Base-by-base conservation (phyloP, 331 rosid species). In the Malus hybrid region DNA sequence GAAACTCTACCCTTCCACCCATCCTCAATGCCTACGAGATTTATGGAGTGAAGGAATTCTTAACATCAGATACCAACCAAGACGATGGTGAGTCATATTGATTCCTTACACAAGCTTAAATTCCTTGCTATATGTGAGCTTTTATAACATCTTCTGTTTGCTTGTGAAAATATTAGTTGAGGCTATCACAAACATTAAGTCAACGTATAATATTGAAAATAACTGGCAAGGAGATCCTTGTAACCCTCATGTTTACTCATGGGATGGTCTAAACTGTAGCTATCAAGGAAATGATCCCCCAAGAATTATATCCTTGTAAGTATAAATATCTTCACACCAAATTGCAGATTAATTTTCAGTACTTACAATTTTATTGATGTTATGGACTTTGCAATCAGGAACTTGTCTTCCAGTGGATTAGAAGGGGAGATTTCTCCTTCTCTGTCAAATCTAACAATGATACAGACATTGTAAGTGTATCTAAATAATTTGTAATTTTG, bases 151-250 rank as follows among this genome's bases (percentile, higher is more conserved):
- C 46, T 0, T 39, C 1, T 39, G 12, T 44, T 44, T 44, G 15
- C 50, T 44, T 44, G 0, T 44, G 50, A 44, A 44, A 44, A 57
- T 10, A 4, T 8, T 50, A 73, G 81, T 83, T 46, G 29, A 69
- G 9, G 79, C 76, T 14, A 75, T 79, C 59, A 28, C 19, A 4
- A 61, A 1, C 39, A 77, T 73, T 32, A 80, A 73, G 74, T 65
- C 76, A 24, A 70, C 73, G 4, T 83, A 72, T 27, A 18, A 2
- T 1, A 74, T 80, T 18, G 6, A 24, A 65, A 85, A 64, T 74
- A 73, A 67, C 20, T 89, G 87, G 86, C 82, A 77, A 81, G 87
- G 91, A 74, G 91, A 86, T 80, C 91, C 84, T 15, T 87, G 88
- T 33, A 69, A 73, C 66, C 85, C 85, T 7, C 10, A 42, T 20